Evolutionary conservation across 148 eudicot genomes (phyloP), one percentile per base, ranked within the genome.

Genomic region (Arctostaphylos glauca): DNA sequence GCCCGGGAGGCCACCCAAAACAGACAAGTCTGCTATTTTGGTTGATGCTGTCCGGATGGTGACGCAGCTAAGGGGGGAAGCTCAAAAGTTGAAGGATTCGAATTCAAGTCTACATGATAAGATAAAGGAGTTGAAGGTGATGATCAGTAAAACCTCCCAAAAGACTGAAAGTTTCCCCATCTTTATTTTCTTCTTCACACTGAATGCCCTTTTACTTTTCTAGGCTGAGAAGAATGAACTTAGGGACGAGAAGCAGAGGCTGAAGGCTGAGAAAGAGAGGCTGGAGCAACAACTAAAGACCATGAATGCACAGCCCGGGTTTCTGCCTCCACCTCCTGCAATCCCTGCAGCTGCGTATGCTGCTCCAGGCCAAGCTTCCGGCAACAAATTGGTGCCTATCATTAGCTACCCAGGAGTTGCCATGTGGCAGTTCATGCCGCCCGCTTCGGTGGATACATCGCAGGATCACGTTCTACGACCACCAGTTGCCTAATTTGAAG

Each of bases 371-470:
- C 96, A 86, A 84, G 89, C 87, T 6, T 89, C 84, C 9, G 94
- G 94, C 58, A 90, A 87, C 86, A 93, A 93, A 84, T 82, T 91
- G 85, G 92, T 91, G 41, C 96, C 96, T 0, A 59, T 90, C 23
- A 83, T 93, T 74, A 83, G 93, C 81, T 93, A 90, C 87, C 96
- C 96, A 0, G 93, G 94, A 83, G 90, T 90, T 9, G 94, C 93
- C 81, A 93, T 93, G 96, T 93, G 96, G 96, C 96, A 91, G 84
- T 93, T 93, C 88, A 89, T 93, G 96, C 94, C 96, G 5, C 94
- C 94, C 48, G 91, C 94, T 74, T 86, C 91, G 2, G 96, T 93
- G 13, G 96, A 93, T 80, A 91, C 96, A 78, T 91, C 96, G 2
- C 93, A 91, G 83, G 96, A 93, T 88, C 94, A 93, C 19, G 90